Evolutionary conservation across 768 basidiomycete genomes (phyloP).

Genomic region (Mycena floridula): DNA sequence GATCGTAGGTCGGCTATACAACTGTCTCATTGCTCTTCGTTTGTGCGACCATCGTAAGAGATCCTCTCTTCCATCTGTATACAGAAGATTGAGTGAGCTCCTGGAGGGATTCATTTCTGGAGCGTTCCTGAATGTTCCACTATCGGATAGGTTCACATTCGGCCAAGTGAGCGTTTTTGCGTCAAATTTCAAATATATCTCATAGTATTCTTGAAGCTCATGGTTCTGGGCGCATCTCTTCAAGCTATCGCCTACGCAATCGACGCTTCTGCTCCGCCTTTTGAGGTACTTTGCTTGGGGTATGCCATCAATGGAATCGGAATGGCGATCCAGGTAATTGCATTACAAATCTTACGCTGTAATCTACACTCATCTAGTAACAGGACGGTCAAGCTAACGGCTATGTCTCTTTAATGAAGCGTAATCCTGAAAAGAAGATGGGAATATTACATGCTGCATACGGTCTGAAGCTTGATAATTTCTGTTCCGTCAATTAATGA

Average conservation of each 20-base stretch:
- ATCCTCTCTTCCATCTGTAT: no score
- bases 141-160: constrained; percentile 37
- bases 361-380: no score
- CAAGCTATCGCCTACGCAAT: constrained; percentile 2
- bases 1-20: no score
- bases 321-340: constrained; percentile 24
- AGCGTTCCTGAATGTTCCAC: constrained; percentile 38
- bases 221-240: constrained; percentile 7
- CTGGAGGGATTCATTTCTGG: constrained; percentile 42
- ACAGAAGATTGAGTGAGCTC: no score
- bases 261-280: constrained; percentile 43
- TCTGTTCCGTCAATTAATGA: neutral
- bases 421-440: constrained; percentile 38
- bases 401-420: constrained; percentile 37
- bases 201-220: constrained; percentile 3
- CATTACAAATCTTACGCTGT: constrained; percentile 5
- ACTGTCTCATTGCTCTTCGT: no score
- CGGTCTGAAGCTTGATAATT: constrained; percentile 18
- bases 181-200: neutral
- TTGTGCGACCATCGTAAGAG: no score
- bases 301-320: constrained; percentile 24
- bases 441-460: constrained; percentile 42
- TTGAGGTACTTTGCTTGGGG: constrained; percentile 42
- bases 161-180: constrained; percentile 28
- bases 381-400: constrained; percentile 44